Conservation (phyloP, 768 basidiomycete genomes). For the Tubosaeta sp. region DNA sequence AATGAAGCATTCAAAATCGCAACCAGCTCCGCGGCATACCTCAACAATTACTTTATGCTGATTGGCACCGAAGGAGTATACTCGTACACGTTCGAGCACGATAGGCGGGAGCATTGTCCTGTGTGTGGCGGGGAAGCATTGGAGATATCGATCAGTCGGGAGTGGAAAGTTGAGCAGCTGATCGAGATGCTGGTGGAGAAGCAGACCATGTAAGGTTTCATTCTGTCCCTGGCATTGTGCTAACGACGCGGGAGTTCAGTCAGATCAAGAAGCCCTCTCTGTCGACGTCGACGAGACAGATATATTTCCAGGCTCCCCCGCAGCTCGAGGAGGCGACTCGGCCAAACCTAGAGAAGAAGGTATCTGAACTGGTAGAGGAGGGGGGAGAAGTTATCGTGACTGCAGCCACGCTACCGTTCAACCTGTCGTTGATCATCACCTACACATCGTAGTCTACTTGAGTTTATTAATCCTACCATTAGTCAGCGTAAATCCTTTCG, state of each 20-base stretch:
- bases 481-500: slow-evolving; percentile 23
- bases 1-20: slow-evolving; percentile 99
- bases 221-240: slow-evolving; percentile 2
- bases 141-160: slow-evolving; percentile 63
- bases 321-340: slow-evolving; percentile 85
- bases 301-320: slow-evolving; percentile 93
- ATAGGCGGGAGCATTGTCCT: slow-evolving; percentile 89
- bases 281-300: slow-evolving; percentile 66
- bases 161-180: slow-evolving; percentile 78
- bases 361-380: slow-evolving; percentile 72
- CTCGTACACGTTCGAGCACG: slow-evolving; percentile 95
- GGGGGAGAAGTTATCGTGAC: slow-evolving; percentile 86
- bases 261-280: slow-evolving; percentile 97
- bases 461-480: slow-evolving; percentile 8
- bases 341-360: slow-evolving; percentile 84
- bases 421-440: slow-evolving; percentile 60
- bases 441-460: slow-evolving; percentile 36
- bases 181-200: slow-evolving; percentile 85
- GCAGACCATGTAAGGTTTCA: slow-evolving; percentile 76
- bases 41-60: slow-evolving; percentile 98
- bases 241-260: slow-evolving; percentile 39
- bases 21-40: slow-evolving; percentile 87
- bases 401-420: slow-evolving; percentile 86
- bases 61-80: slow-evolving; percentile 96
- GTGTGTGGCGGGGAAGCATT: slow-evolving; percentile 93